These are phyloP conservation scores for Podospora bellae-mahoneyi DNA, from an alignment of 495 filamentous ascomycete species.

Conservation along the genomic window DNA sequence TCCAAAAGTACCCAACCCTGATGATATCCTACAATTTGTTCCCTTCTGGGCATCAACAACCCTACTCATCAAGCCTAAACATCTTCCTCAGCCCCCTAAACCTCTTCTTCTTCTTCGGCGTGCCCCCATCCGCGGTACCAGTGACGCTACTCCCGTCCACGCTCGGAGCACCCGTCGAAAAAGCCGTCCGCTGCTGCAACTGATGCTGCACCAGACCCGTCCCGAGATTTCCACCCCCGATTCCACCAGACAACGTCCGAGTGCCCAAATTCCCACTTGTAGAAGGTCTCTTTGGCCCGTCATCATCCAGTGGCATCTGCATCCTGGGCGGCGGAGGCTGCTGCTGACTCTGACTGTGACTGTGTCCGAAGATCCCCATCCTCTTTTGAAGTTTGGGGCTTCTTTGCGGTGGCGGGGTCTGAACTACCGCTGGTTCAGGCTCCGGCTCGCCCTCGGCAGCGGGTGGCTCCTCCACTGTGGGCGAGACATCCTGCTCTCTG, in stretches of 20 bases:
- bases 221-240: neutral
- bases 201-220: slow-evolving; percentile 6
- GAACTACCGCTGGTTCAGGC: neutral
- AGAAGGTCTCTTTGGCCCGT: slow-evolving; percentile 1
- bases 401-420: slow-evolving; percentile 1
- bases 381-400: slow-evolving; percentile 39
- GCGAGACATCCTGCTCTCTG: slow-evolving; percentile 11
- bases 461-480: neutral
- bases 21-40: neutral
- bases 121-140: slow-evolving; percentile 29
- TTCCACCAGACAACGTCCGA: slow-evolving; percentile 25
- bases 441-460: slow-evolving; percentile 10
- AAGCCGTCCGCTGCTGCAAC: slow-evolving; percentile 19
- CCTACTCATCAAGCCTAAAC: slow-evolving; percentile 52
- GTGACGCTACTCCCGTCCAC: slow-evolving; percentile 20
- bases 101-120: slow-evolving; percentile 62
- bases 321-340: neutral
- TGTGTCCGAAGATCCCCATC: neutral
- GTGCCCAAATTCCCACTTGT: slow-evolving; percentile 32
- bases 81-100: slow-evolving; percentile 54
- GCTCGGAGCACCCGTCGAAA: slow-evolving; percentile 20
- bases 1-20: neutral
- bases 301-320: slow-evolving; percentile 2
- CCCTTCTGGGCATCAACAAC: neutral
- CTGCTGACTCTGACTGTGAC: neutral